phyloP scores from a whole-genome alignment of 495 filamentous ascomycete genomes.

The Saxophila tyrrhenica region DNA sequence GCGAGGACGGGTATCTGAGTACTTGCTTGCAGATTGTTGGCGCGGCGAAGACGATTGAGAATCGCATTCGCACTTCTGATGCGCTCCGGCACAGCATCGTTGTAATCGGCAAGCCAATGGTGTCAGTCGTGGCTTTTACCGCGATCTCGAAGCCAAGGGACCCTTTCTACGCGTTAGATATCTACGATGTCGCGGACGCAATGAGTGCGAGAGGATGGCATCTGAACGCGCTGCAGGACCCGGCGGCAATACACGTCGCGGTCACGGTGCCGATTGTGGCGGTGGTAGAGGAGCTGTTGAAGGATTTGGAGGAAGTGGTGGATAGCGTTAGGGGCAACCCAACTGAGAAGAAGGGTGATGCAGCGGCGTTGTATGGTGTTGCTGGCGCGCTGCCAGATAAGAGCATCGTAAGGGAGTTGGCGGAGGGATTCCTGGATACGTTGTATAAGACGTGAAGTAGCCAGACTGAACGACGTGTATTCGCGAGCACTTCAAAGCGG shows the following conservation, averaged over 20 bases:
- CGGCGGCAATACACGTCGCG: constrained; percentile 93
- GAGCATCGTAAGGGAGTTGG: constrained; percentile 81
- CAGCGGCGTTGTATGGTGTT: constrained; percentile 85
- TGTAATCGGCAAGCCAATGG: constrained; percentile 73
- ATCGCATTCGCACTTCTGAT: constrained; percentile 56
- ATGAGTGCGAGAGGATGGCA: constrained; percentile 87
- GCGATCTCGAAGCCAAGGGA: constrained; percentile 28
- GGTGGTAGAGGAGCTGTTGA: constrained; percentile 65
- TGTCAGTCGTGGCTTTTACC: constrained; percentile 81
- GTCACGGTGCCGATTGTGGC: constrained; percentile 78
- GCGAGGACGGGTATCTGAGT: constrained; percentile 79
- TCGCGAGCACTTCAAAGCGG: too few species aligned
- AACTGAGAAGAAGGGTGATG: constrained; percentile 56
- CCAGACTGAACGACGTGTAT: neutral
- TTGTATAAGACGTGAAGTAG: constrained; percentile 73
- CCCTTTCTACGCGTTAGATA: constrained; percentile 40
- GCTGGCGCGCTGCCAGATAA: constrained; percentile 93
- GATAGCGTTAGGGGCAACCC: constrained; percentile 62
- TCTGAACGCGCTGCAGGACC: constrained; percentile 83
- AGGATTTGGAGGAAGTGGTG: constrained; percentile 66
- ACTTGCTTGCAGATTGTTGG: constrained; percentile 82
- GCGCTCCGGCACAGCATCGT: constrained; percentile 58
- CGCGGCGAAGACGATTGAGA: constrained; percentile 69
- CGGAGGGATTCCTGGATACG: constrained; percentile 85
- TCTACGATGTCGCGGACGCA: constrained; percentile 32